Evolutionary conservation across 805 yeast species (phyloP).

Genomic region (Kluyveromyces dobzhanskii): DNA sequence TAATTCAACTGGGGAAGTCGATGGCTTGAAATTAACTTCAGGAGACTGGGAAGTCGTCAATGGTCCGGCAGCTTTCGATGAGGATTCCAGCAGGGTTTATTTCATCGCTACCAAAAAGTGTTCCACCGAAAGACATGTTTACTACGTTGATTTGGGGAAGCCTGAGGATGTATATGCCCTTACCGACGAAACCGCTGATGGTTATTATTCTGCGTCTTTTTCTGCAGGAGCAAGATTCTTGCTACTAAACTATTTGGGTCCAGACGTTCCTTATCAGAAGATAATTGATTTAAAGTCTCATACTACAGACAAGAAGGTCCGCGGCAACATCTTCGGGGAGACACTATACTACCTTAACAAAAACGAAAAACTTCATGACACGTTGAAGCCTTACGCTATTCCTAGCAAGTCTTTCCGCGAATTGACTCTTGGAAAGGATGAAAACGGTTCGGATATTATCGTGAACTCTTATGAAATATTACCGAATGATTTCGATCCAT

Average conservation of each 20-base stretch:
- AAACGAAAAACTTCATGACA: conserved; percentile 33
- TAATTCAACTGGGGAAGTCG: conserved; percentile 43
- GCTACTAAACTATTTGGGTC: conserved; percentile 67
- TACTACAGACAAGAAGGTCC: conserved; percentile 14
- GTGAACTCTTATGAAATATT: conserved; percentile 69
- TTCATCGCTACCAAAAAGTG: conserved; percentile 70
- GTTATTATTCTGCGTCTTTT: conserved; percentile 64
- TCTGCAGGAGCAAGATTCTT: conserved; percentile 73
- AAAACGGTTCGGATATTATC: conserved; percentile 35
- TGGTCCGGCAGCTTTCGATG: conserved; percentile 59
- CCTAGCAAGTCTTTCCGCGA: conserved; percentile 52
- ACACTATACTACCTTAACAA: conserved; percentile 30
- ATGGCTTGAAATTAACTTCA: conserved; percentile 45
- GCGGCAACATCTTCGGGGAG: conserved; percentile 20
- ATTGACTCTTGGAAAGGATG: conserved; percentile 43
- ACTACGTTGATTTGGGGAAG: conserved; percentile 49
- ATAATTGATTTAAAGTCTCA: conserved; percentile 46
- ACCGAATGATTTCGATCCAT: conserved; percentile 62
- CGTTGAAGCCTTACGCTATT: conserved; percentile 39
- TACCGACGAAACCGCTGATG: conserved; percentile 47
- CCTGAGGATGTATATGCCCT: conserved; percentile 34
- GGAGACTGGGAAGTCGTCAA: conserved; percentile 91
- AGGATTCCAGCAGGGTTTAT: conserved; percentile 39
- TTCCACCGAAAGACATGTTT: conserved; percentile 77
- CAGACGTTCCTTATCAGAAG: conserved; percentile 70